Base-by-base conservation (phyloP, 768 basidiomycete species). In the Psilocybe subaeruginosa region DNA sequence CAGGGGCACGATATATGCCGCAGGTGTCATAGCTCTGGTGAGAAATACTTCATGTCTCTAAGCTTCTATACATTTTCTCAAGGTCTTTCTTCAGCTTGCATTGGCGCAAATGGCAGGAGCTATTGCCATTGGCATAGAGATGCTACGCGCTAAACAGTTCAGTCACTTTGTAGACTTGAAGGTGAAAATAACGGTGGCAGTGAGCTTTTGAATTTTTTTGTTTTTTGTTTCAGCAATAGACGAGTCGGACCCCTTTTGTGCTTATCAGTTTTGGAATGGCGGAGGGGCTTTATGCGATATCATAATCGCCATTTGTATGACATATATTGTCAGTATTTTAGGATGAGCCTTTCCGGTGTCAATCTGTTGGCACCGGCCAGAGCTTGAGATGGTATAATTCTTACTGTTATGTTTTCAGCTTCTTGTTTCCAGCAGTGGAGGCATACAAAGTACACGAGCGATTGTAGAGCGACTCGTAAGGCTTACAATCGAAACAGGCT, bases 221-320 rank as follows among this genome's bases (percentile, higher is more conserved):
- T 16, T 31, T 4, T 14, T 31, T 11, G 8, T 27, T 9, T 11
- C 37, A 54, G 23, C 23, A 23, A 23, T 23, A 27, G 9, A 41
- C 23, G 12, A 23, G 37, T 9, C 16, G 19, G 11, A 55, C 8
- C 2, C 11, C 35, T 14, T 39, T 8, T 9, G 23, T 17, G 6
- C 16, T 35, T 14, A 12, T 14, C 9, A 56, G 54, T 29, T 56
- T 14, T 56, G 54, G 41, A 56, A 45, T 46, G 54, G 54, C 3
- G 30, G 54, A 14, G 54, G 54, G 4, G 54, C 45, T 4, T 33
- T 56, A 17, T 45, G 54, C 43, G 54, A 56, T 19, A 56, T 56
- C 27, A 46, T 41, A 30, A 56, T 56, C 16, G 54, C 54, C 8
- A 27, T 56, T 3, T 31, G 41, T 9, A 56, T 56, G 54, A 56